These are phyloP conservation scores for Botrytis paeoniae DNA, from an alignment of 2,329 filamentous ascomycete genomes.

Conservation along the genomic window DNA sequence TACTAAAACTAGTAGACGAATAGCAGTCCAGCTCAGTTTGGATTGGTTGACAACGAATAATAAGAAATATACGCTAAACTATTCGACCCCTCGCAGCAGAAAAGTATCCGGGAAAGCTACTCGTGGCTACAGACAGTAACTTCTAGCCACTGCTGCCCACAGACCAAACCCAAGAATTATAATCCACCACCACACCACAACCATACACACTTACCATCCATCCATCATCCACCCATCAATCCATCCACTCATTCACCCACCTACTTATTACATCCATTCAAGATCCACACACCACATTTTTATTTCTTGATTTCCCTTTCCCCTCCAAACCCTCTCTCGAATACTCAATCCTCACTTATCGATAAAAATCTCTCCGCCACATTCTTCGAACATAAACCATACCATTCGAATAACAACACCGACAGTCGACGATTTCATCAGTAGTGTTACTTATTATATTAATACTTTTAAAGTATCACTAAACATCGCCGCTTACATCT, in stretches of 20 bases:
- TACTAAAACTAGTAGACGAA: slow-evolving; percentile 6
- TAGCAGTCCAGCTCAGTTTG: background rate
- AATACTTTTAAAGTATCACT: background rate
- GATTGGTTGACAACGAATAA: slow-evolving; percentile 8
- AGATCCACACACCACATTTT: slow-evolving; percentile 5
- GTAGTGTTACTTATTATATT: background rate
- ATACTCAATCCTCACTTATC: background rate
- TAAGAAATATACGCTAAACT: slow-evolving; percentile 7
- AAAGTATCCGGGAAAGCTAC: slow-evolving; percentile 5
- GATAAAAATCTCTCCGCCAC: background rate
- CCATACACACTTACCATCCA: background rate
- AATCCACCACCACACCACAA: background rate
- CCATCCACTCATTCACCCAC: background rate
- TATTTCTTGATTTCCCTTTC: slow-evolving; percentile 7
- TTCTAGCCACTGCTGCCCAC: background rate
- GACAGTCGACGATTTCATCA: background rate
- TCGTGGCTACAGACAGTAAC: background rate
- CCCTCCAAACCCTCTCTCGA: background rate
- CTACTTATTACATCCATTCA: background rate
- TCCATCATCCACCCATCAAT: background rate
- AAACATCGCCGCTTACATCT: slow-evolving; percentile 1
- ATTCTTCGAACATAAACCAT: background rate
- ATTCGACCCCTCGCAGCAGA: slow-evolving; percentile 16
- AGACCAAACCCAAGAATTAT: background rate
- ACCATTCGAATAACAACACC: background rate